Base-by-base conservation (phyloP, 306 rosid genomes). In the Herpetospermum pedunculosum region DNA sequence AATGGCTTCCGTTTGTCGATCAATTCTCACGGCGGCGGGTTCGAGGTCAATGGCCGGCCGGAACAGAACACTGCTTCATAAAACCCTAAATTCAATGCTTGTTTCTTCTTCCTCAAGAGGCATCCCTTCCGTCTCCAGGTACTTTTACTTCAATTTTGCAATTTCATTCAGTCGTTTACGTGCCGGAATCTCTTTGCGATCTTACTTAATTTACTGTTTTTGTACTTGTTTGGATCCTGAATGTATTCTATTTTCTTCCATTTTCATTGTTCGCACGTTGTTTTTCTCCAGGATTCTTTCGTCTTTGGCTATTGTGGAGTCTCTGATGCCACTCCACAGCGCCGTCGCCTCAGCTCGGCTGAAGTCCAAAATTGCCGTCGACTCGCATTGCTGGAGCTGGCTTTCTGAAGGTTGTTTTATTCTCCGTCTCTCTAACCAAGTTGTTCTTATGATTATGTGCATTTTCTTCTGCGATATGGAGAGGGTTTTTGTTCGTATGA, bases 321-420 rank as follows among this genome's bases (percentile, higher is more conserved):
- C 98, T 18, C 75, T 88, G 90, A 83, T 88, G 89, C 98, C 97
- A 21, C 96, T 91, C 67, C 98, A 91, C 52, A 91, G 87, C 19
- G 89, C 91, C 34, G 81, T 91, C 49, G 98, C 98, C 50, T 78
- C 88, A 43, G 97, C 97, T 69, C 84, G 98, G 74, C 92, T 94
- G 67, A 91, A 83, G 67, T 91, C 98, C 75, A 85, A 77, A 75
- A 91, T 91, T 35, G 96, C 97, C 13, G 70, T 85, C 6, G 89
- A 88, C 77, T 83, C 96, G 35, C 72, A 83, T 57, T 85, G 86
- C 89, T 88, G 99, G 96, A 89, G 97, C 81, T 80, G 62, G 88
- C 90, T 94, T 59, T 94, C 97, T 85, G 92, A 75, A 84, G 95
- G 98, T 93, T 72, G 37, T 65, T 13, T 21, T 4, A 6, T 30